phyloP scores from a whole-genome alignment of 2,329 filamentous ascomycete genomes.

The Claviceps citrina region DNA sequence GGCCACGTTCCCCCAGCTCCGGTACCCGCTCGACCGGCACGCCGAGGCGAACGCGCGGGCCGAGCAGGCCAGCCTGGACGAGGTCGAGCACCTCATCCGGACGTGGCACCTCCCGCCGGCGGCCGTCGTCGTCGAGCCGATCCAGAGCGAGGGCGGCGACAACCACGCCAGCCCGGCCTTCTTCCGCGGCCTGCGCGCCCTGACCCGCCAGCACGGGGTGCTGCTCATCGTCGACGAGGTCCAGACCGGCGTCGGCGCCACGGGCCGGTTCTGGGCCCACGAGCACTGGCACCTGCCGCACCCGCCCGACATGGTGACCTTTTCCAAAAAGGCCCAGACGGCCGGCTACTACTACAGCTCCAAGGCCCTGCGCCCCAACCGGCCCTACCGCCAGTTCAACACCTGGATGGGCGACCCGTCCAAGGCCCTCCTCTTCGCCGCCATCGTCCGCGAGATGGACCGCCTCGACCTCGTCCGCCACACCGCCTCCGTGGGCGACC shows the following conservation, averaged over 20 bases:
- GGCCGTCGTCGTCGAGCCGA: conserved; percentile 74
- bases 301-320: conserved; percentile 86
- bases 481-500: conserved; percentile 64
- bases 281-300: conserved; percentile 75
- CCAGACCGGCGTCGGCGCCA: conserved; percentile 83
- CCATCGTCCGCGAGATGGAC: conserved; percentile 70
- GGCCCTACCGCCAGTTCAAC: conserved; percentile 92
- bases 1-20: conserved; percentile 69
- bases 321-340: conserved; percentile 89
- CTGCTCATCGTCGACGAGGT: conserved; percentile 89
- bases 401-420: conserved; percentile 94
- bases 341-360: conserved; percentile 86
- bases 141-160: conserved; percentile 87
- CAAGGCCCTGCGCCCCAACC: conserved; percentile 67
- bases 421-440: conserved; percentile 69
- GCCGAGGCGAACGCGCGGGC: conserved; percentile 66
- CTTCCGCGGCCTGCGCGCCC: conserved; percentile 67
- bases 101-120: conserved; percentile 66
- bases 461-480: conserved; percentile 61
- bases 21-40: conserved; percentile 74
- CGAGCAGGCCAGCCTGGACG: conserved; percentile 65
- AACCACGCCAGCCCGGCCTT: conserved; percentile 82
- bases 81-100: conserved; percentile 68
- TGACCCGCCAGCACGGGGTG: conserved; percentile 63
- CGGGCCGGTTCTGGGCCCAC: conserved; percentile 91